A percentile compares a stretch with the other conserved stretches of the same genome.
These are phyloP conservation scores for Globomyces pollinis-pini DNA, from an alignment of 192 early-diverging fungal genomes.

Conservation along the genomic window DNA sequence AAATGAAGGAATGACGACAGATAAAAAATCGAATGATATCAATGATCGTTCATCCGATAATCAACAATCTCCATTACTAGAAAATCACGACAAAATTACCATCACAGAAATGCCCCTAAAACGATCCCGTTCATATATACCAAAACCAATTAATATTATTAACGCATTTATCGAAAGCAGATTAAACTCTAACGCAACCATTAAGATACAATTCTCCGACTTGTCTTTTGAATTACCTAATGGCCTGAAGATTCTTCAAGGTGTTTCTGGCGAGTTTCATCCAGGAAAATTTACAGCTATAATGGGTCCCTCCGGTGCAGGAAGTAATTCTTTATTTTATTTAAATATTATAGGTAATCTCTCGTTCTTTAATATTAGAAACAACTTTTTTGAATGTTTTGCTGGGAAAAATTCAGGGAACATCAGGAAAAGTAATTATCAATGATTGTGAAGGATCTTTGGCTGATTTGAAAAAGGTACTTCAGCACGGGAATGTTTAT, in stretches of 20 bases:
- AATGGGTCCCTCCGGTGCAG: slow-evolving; percentile 90
- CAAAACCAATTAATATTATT: not conserved
- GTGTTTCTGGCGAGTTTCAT: slow-evolving; percentile 63
- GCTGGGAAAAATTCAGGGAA: slow-evolving; percentile 23
- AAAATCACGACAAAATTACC: not conserved
- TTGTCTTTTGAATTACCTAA: slow-evolving; percentile 9
- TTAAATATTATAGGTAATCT: too few relatives aligned
- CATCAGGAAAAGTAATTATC: slow-evolving; percentile 22
- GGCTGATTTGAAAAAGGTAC: slow-evolving; percentile 20
- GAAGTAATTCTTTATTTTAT: slow-evolving; percentile 20
- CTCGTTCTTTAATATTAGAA: slow-evolving; percentile 22
- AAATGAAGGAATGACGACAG: too few relatives aligned
- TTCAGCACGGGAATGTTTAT: too few relatives aligned
- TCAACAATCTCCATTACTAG: not conserved
- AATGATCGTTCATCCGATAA: not conserved
- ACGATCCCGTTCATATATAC: not conserved
- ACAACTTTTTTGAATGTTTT: slow-evolving; percentile 24
- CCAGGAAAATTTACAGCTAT: slow-evolving; percentile 75
- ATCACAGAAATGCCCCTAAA: not conserved
- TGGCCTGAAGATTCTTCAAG: slow-evolving; percentile 15
- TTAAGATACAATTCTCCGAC: slow-evolving; percentile 1
- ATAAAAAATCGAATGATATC: too few relatives aligned
- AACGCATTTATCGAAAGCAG: slow-evolving; percentile 9
- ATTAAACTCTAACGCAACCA: not conserved
- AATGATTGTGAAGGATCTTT: slow-evolving; percentile 20